Conservation (phyloP, 2,329 filamentous ascomycete genomes). For the Nakataea oryzae region DNA sequence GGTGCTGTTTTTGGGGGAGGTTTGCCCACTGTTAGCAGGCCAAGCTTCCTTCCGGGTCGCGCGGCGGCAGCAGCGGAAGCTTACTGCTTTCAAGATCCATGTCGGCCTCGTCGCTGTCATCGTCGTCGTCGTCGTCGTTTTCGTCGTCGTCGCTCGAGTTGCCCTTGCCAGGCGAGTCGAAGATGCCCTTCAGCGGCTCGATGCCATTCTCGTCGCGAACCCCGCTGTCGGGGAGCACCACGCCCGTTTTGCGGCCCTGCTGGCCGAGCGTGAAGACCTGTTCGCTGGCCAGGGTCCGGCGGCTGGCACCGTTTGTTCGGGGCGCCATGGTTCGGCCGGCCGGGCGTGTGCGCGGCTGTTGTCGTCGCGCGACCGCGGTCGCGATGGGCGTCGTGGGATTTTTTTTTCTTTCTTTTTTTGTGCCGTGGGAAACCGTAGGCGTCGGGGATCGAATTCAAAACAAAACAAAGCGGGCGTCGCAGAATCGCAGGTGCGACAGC, state of each 20-base stretch:
- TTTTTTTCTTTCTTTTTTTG: background rate
- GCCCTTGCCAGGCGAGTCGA: constrained; percentile 60
- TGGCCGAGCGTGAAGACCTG: background rate
- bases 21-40: background rate
- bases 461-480: background rate
- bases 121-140: constrained; percentile 16
- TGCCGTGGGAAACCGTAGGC: background rate
- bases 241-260: constrained; percentile 69
- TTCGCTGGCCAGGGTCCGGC: background rate
- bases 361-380: background rate
- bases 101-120: constrained; percentile 25
- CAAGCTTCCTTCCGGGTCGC: background rate
- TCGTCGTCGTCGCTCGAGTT: constrained; percentile 17
- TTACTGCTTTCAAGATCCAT: constrained; percentile 40
- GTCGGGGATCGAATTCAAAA: background rate
- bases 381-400: background rate
- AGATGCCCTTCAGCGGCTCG: constrained; percentile 76
- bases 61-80: constrained; percentile 4
- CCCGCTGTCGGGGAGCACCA: constrained; percentile 67
- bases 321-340: background rate
- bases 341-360: background rate
- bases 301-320: background rate
- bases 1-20: constrained; percentile 27
- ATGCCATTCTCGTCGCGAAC: constrained; percentile 85
- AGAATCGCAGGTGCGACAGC: background rate